Evolutionary conservation across 2,329 filamentous ascomycete species (phyloP), one percentile per base, ranked within the genome.

Genomic region (Neodidymelliopsis sp.): DNA sequence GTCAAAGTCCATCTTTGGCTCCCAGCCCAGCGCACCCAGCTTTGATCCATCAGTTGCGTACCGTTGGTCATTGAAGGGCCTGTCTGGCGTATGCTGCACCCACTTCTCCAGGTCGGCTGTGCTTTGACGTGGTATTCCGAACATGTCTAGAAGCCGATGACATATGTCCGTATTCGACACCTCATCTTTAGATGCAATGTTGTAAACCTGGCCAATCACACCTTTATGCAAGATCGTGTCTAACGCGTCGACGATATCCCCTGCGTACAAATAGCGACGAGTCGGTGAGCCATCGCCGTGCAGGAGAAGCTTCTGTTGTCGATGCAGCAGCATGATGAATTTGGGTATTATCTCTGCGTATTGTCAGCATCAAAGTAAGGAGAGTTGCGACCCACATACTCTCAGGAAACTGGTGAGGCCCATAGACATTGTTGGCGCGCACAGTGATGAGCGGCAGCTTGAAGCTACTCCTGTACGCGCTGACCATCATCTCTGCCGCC

Each of bases 141-240:
- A 84, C 47, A 85, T 78, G 23, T 78, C 76, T 19, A 92, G 78
- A 13, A 93, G 77, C 69, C 81, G 83, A 50, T 76, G 74, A 72
- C 88, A 89, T 5, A 93, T 78, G 2, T 85, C 79, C 13, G 88
- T 75, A 67, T 92, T 92, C 56, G 87, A 89, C 35, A 92, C 82
- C 68, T 92, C 89, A 67, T 91, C 87, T 52, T 82, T 81, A 0
- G 90, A 92, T 33, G 87, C 87, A 8, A 94, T 87, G 57, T 94
- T 94, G 79, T 94, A 94, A 52, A 89, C 84, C 63, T 91, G 86
- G 1, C 89, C 89, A 24, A 89, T 77, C 38, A 80, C 75, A 15
- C 90, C 90, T 62, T 84, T 86, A 79, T 94, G 90, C 18, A 94
- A 80, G 63, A 94, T 91, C 0, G 88, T 91, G 74, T 94, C 89